Percentiles rank a stretch among this genome's conserved stretches.
phyloP scores from a whole-genome alignment of 225 moss, liverwort and hornwort genomes.

The Thuidium tamariscinum region DNA sequence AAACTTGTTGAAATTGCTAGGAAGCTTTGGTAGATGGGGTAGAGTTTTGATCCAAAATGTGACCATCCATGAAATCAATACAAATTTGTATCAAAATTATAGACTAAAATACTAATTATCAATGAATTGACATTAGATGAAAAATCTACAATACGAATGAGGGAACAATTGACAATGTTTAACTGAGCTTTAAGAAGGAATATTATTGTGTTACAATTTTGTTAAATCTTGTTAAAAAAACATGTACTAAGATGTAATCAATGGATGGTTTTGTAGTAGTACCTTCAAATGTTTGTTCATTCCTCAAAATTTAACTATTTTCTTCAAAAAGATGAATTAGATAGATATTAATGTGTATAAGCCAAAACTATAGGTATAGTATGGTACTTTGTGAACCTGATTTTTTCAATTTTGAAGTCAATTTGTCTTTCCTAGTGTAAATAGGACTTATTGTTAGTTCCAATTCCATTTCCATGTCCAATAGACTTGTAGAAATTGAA shows the following conservation, averaged over 20 bases:
- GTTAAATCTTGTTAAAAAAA: not conserved
- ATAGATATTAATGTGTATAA: not conserved
- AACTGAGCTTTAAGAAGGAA: not conserved
- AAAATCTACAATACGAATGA: too few species aligned
- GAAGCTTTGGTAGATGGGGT: not conserved
- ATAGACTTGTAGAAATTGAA: too few species aligned
- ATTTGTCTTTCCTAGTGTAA: too few species aligned
- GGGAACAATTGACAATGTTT: not conserved
- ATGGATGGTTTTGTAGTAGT: not conserved
- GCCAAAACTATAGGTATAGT: not conserved
- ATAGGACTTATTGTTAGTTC: too few species aligned
- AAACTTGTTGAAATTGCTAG: too few species aligned
- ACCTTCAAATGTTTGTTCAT: not conserved
- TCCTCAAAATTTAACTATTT: not conserved
- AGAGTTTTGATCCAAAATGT: not conserved
- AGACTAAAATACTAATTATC: not conserved
- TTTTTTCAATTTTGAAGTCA: too few species aligned
- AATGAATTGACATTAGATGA: not conserved
- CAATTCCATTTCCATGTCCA: too few species aligned
- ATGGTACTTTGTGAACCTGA: too few species aligned
- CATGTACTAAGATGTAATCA: not conserved
- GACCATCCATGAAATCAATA: not conserved
- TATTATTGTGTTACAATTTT: not conserved
- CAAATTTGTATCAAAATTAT: not conserved
- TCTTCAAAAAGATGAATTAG: too few species aligned